phyloP scores from a whole-genome alignment of 169 alveolate species.

The Plasmodium reichenowi region DNA sequence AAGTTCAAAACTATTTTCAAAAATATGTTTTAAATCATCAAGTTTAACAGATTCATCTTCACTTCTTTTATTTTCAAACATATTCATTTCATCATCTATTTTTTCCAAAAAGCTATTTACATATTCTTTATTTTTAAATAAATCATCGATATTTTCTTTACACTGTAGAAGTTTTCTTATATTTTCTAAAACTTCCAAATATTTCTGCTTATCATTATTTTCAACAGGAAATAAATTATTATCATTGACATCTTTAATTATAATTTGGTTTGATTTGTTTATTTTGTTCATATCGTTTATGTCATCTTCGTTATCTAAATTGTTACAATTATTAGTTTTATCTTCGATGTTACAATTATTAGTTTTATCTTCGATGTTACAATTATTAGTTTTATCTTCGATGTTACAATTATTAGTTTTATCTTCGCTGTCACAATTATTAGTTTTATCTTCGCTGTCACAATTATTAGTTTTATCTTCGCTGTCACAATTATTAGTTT shows the following conservation, averaged over 20 bases:
- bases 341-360: too few relatives aligned
- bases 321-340: too few relatives aligned
- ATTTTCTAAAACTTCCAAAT: conserved; percentile 11
- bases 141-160: conserved; percentile 45
- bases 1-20: conserved; percentile 50
- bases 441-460: too few relatives aligned
- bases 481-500: too few relatives aligned
- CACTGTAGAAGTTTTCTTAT: conserved; percentile 26
- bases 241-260: background rate
- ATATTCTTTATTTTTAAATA: conserved; percentile 22
- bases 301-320: too few relatives aligned
- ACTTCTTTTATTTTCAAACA: conserved; percentile 4
- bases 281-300: too few relatives aligned
- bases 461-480: too few relatives aligned
- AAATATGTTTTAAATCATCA: conserved; percentile 9
- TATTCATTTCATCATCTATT: conserved; percentile 14
- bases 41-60: conserved; percentile 11
- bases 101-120: conserved; percentile 31
- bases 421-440: too few relatives aligned
- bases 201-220: background rate
- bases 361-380: too few relatives aligned
- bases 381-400: too few relatives aligned
- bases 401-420: too few relatives aligned
- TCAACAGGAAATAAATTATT: background rate
- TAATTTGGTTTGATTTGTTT: background rate